phyloP scores from a whole-genome alignment of 2,329 filamentous ascomycete genomes.

The Apiospora rasikravindrae region DNA sequence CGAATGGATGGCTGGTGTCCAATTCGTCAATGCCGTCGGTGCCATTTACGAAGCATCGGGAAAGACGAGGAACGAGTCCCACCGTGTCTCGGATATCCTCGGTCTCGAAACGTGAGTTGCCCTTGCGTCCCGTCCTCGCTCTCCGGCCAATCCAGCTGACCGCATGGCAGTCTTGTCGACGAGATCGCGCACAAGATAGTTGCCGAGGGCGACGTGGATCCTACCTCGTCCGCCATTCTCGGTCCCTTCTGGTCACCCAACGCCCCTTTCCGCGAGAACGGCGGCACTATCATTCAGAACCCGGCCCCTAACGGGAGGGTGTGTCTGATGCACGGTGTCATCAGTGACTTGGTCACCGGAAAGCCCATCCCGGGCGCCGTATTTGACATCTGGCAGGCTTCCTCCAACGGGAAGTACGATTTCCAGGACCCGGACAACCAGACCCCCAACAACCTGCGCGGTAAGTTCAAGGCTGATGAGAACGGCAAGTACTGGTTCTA shows the following conservation, averaged over 20 bases:
- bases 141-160: not conserved
- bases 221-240: conserved; percentile 78
- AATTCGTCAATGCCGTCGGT: conserved; percentile 77
- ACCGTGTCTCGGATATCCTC: conserved; percentile 74
- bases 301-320: conserved; percentile 62
- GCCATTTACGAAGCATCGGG: conserved; percentile 61
- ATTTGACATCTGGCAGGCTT: conserved; percentile 81
- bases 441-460: conserved; percentile 74
- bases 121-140: not conserved
- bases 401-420: conserved; percentile 77
- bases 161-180: conserved; percentile 59
- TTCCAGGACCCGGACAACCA: conserved; percentile 77
- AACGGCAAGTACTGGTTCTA: conserved; percentile 76
- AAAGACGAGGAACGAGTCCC: conserved; percentile 74
- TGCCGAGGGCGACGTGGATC: conserved; percentile 64
- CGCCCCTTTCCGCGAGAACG: conserved; percentile 72
- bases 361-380: conserved; percentile 70
- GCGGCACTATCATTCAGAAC: conserved; percentile 70
- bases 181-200: conserved; percentile 70
- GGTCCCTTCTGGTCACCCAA: conserved; percentile 81
- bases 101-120: conserved; percentile 71
- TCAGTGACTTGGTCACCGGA: conserved; percentile 48
- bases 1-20: conserved; percentile 78
- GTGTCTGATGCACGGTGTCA: conserved; percentile 71
- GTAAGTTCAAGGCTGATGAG: conserved; percentile 74